These are phyloP conservation scores for Auxenochlorella protothecoides DNA, from an alignment of 139 green algal genomes.

Conservation along the genomic window DNA sequence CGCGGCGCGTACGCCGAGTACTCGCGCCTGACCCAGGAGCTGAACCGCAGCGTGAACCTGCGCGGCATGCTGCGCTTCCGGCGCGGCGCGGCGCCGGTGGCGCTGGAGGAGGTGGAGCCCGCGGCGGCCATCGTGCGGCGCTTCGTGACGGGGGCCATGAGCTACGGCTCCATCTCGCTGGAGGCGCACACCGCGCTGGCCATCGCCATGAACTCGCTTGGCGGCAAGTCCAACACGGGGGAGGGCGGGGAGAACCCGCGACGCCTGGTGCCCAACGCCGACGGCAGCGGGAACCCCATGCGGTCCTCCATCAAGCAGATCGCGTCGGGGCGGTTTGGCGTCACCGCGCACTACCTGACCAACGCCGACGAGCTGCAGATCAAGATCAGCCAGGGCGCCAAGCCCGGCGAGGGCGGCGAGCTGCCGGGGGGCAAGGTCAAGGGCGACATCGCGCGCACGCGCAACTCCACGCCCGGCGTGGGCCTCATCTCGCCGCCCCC, in stretches of 20 bases:
- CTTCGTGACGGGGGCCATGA: conserved; percentile 99
- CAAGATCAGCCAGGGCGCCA: conserved; percentile 92
- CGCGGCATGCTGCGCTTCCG: conserved; percentile 84
- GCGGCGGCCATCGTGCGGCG: conserved; percentile 78
- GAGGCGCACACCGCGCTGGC: conserved; percentile 98
- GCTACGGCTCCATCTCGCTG: conserved; percentile 87
- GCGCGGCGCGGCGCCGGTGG: conserved; percentile 40
- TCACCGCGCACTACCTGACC: conserved; percentile 94
- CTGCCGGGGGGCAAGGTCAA: conserved; percentile 89
- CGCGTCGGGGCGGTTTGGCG: conserved; percentile 89
- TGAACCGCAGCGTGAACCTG: conserved; percentile 45
- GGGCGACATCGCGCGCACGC: conserved; percentile 92
- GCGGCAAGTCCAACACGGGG: conserved; percentile 77
- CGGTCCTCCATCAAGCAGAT: conserved; percentile 94
- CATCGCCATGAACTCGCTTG: conserved; percentile 98
- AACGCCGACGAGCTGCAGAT: conserved; percentile 99
- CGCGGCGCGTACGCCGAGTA: conserved; percentile 85
- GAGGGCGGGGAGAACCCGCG: conserved; percentile 94
- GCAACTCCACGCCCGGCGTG: conserved; percentile 93
- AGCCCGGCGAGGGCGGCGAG: conserved; percentile 91
- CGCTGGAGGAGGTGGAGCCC: conserved; percentile 80
- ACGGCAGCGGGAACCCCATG: conserved; percentile 84
- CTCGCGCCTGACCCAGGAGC: conserved; percentile 54
- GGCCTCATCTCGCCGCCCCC: conserved; percentile 96
- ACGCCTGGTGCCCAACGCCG: conserved; percentile 62